phyloP scores from a whole-genome alignment of 2,329 filamentous ascomycete genomes.

The Penicillium palitans region DNA sequence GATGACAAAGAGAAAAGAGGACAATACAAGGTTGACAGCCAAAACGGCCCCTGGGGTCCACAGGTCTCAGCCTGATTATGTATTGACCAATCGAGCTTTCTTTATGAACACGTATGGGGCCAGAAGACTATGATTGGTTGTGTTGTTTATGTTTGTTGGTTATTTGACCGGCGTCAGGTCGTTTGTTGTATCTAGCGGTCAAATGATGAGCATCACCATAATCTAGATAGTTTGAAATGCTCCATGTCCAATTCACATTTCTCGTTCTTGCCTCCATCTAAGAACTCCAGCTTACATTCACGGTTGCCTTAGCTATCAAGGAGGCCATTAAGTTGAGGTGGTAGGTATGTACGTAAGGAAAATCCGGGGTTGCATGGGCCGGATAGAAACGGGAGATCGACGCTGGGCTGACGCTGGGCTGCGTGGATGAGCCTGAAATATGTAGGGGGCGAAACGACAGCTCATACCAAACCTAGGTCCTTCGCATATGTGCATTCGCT shows the following conservation, averaged over 20 bases:
- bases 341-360: background rate
- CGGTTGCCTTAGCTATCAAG: background rate
- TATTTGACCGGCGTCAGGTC: background rate
- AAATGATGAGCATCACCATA: background rate
- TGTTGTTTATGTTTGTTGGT: background rate
- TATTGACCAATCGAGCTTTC: background rate
- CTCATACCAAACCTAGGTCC: background rate
- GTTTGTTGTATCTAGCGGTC: background rate
- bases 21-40: background rate
- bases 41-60: background rate
- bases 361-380: background rate
- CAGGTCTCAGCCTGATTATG: too few species aligned
- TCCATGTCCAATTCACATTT: background rate
- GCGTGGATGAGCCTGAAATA: background rate
- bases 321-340: background rate
- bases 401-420: background rate
- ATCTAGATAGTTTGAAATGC: background rate
- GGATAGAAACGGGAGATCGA: constrained; percentile 2
- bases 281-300: too few species aligned
- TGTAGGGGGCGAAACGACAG: background rate
- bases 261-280: background rate
- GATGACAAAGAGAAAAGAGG: background rate
- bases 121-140: background rate
- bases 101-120: background rate
- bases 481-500: background rate